Evolutionary conservation across 495 filamentous ascomycete species (phyloP).

Genomic region (Neurospora sp.): DNA sequence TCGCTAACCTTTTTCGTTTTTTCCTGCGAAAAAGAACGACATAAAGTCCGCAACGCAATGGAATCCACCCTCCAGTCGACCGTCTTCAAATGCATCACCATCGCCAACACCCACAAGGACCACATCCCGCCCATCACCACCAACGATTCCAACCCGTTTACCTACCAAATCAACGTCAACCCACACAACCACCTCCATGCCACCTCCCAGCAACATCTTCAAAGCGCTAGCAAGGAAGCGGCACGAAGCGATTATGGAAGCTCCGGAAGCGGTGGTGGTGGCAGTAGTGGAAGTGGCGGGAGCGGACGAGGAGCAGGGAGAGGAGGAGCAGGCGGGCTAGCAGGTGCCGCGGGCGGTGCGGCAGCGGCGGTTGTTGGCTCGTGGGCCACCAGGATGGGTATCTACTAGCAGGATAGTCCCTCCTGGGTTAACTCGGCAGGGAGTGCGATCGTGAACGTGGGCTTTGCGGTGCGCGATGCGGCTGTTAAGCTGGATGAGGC

Average conservation of each 20-base stretch:
- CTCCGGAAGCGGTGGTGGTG: not conserved
- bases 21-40: conserved; percentile 60
- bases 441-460: not conserved
- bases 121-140: conserved; percentile 97
- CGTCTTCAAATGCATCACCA: conserved; percentile 75
- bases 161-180: conserved; percentile 77
- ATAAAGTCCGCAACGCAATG: conserved; percentile 80
- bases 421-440: not conserved
- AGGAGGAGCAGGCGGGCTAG: not conserved
- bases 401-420: conserved; percentile 41
- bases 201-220: not conserved
- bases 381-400: conserved; percentile 71
- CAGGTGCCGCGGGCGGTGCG: not conserved
- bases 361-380: conserved; percentile 28
- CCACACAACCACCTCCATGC: not conserved
- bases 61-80: conserved; percentile 75
- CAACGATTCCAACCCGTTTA: conserved; percentile 86
- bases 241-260: not conserved
- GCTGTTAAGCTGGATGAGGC: not conserved
- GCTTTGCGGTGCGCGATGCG: not conserved
- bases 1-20: too few relatives aligned
- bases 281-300: not conserved
- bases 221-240: conserved; percentile 6
- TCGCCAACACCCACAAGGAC: conserved; percentile 80
- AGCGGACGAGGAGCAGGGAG: not conserved